A percentile compares a stretch with the other conserved stretches of the same genome.
phyloP scores from a whole-genome alignment of 306 rosid genomes.

The Clitoria ternatea region DNA sequence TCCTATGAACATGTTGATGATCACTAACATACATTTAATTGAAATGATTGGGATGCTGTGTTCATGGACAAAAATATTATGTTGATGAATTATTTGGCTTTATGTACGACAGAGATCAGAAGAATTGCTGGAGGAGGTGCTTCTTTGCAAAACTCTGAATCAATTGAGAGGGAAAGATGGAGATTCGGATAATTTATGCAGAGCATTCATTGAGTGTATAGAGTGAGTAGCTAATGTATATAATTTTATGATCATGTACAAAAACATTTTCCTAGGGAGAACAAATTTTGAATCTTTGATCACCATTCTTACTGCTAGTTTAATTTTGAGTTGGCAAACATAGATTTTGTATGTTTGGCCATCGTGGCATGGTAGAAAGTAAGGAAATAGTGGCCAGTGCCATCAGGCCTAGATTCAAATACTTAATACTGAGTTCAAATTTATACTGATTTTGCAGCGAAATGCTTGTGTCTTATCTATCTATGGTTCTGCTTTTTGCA shows the following conservation, averaged over 20 bases:
- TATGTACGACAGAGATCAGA: constrained; percentile 61
- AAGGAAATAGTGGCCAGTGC: background rate
- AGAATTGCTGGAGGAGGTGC: constrained; percentile 86
- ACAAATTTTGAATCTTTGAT: background rate
- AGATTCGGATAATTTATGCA: constrained; percentile 48
- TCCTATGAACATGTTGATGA: constrained; percentile 10
- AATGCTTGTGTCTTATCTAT: constrained; percentile 20
- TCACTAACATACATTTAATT: background rate
- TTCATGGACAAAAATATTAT: constrained; percentile 2
- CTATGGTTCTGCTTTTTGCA: constrained; percentile 21
- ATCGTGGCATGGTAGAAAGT: background rate
- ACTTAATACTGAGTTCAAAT: background rate
- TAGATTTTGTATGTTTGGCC: background rate
- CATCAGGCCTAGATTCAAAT: background rate
- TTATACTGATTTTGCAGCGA: background rate
- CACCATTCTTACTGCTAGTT: background rate
- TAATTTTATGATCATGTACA: constrained; percentile 14
- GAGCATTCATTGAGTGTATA: constrained; percentile 67
- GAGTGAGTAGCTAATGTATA: constrained; percentile 48
- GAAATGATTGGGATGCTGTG: background rate
- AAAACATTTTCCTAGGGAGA: background rate
- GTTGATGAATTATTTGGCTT: constrained; percentile 16
- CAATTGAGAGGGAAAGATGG: constrained; percentile 47
- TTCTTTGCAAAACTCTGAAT: constrained; percentile 86
- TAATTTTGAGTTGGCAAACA: background rate